These are phyloP conservation scores for Stylonectria norvegica DNA, from an alignment of 2,329 filamentous ascomycete genomes.

Conservation along the genomic window DNA sequence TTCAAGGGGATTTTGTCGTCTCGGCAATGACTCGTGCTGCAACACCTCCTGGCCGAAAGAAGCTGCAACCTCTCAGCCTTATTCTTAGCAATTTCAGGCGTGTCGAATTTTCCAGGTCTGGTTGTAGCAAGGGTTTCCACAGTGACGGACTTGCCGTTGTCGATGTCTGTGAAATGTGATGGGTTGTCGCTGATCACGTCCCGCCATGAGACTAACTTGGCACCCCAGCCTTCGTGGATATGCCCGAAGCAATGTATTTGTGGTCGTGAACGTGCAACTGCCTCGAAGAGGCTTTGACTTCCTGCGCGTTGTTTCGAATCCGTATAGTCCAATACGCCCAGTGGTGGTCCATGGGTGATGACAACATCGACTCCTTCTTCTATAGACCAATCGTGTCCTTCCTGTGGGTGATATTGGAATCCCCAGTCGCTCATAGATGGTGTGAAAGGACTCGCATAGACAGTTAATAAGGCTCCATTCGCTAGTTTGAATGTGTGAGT, in stretches of 20 bases:
- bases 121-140: slow-evolving; percentile 31
- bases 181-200: slow-evolving; percentile 19
- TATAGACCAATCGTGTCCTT: slow-evolving; percentile 23
- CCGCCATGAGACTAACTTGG: slow-evolving; percentile 47
- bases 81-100: background rate
- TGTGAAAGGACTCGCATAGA: slow-evolving; percentile 46
- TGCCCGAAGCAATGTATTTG: slow-evolving; percentile 37
- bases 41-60: background rate
- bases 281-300: slow-evolving; percentile 26
- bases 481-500: slow-evolving; percentile 37
- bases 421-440: slow-evolving; percentile 38
- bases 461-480: slow-evolving; percentile 39
- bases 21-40: slow-evolving; percentile 5
- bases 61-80: background rate
- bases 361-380: slow-evolving; percentile 24
- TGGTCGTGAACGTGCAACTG: slow-evolving; percentile 25
- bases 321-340: slow-evolving; percentile 39
- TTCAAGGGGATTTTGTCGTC: background rate
- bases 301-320: slow-evolving; percentile 25
- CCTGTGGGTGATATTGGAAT: slow-evolving; percentile 38
- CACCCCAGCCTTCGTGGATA: slow-evolving; percentile 32
- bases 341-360: slow-evolving; percentile 34
- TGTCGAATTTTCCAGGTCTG: background rate
- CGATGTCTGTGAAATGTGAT: slow-evolving; percentile 45
- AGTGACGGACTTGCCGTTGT: slow-evolving; percentile 39